A percentile compares a stretch with the other conserved stretches of the same genome.
Conservation (phyloP, 192 early-diverging fungal genomes). For the Backusella luteola region DNA sequence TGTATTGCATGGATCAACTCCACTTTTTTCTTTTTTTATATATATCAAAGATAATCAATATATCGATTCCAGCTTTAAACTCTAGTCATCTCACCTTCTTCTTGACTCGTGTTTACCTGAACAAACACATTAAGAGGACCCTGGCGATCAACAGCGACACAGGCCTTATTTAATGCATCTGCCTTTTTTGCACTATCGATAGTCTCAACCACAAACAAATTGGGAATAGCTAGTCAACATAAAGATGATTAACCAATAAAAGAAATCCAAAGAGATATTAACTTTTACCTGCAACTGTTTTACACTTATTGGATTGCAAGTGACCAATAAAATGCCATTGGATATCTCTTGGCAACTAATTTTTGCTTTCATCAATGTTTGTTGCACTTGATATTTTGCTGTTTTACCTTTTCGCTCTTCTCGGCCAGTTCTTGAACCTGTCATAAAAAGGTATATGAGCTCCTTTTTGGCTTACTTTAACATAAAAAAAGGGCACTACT, state of each 20-base stretch:
- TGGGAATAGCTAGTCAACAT: conserved; percentile 62
- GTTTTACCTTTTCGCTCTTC: conserved; percentile 68
- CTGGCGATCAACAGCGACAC: conserved; percentile 44
- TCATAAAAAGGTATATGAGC: not conserved
- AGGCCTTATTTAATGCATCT: conserved; percentile 75
- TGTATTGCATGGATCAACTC: conserved; percentile 55
- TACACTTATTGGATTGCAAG: conserved; percentile 98
- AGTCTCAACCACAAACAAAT: conserved; percentile 92
- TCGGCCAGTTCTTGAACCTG: conserved; percentile 93
- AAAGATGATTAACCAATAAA: not conserved
- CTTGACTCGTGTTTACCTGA: conserved; percentile 94
- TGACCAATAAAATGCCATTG: conserved; percentile 97
- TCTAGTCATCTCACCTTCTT: conserved; percentile 59
- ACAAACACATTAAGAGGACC: conserved; percentile 78
- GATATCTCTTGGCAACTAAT: conserved; percentile 81
- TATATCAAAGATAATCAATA: too few relatives aligned
- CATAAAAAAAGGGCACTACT: not conserved
- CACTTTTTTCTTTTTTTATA: conserved; percentile 67
- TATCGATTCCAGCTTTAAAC: too few relatives aligned
- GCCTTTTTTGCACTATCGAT: conserved; percentile 86
- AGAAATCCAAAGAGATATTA: not conserved
- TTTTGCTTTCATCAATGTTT: not conserved
- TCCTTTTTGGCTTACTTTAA: not conserved
- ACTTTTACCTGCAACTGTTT: conserved; percentile 60
- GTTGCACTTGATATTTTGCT: not conserved